Percentiles rank a stretch among this genome's conserved stretches.
Conservation (phyloP, 2,329 filamentous ascomycete species). For the Penicillium sp. region DNA sequence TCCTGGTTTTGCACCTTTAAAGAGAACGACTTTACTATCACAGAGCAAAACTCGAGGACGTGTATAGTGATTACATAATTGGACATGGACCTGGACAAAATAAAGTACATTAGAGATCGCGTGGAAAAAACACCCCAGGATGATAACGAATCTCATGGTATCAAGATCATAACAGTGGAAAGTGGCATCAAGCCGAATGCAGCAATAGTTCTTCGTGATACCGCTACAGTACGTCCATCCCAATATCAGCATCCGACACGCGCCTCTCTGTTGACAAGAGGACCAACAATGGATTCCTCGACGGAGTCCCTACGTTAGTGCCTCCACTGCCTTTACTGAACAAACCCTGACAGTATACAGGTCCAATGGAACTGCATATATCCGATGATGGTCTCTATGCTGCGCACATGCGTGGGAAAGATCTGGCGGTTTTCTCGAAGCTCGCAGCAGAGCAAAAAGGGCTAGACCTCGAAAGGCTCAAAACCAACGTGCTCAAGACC, state of each 20-base stretch:
- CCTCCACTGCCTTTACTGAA: not conserved
- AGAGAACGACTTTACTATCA: not conserved
- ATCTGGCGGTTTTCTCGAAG: constrained; percentile 31
- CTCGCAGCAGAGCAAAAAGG: constrained; percentile 29
- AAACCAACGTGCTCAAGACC: constrained; percentile 29
- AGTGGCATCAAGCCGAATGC: not conserved
- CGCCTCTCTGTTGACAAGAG: not conserved
- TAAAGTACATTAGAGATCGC: not conserved
- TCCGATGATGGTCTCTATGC: constrained; percentile 31
- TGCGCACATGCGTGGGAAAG: constrained; percentile 29
- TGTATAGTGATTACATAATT: not conserved
- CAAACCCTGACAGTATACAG: constrained; percentile 5
- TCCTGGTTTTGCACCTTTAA: not conserved
- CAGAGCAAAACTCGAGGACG: not conserved
- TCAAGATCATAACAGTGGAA: not conserved
- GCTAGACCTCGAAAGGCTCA: constrained; percentile 29
- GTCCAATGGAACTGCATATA: constrained; percentile 19
- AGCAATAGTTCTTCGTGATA: not conserved
- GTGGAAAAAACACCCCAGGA: not conserved
- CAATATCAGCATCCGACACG: not conserved
- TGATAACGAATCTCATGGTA: not conserved
- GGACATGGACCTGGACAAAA: not conserved
- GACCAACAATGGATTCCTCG: constrained; percentile 28
- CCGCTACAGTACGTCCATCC: not conserved
- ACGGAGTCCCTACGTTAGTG: constrained; percentile 24